Percentiles rank a stretch among this genome's conserved stretches.
Conservation (phyloP, 352 stramenopile species). For the Globisporangium abappressorium region DNA sequence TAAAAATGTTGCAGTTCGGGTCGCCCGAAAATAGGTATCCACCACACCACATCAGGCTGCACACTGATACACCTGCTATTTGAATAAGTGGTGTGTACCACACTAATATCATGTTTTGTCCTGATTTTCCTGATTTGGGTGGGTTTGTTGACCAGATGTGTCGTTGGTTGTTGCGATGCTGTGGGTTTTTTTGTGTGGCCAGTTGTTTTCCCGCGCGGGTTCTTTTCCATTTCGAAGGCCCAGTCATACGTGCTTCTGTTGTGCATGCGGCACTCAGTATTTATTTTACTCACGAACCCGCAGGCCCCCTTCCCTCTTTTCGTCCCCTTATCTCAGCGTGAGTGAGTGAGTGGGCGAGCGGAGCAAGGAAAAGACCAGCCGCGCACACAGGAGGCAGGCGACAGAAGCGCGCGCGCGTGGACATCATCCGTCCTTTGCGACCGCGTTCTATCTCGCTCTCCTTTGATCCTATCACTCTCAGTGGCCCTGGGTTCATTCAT, state of each 20-base stretch:
- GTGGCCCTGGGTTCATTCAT: neutral
- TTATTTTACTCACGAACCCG: slow-evolving; percentile 35
- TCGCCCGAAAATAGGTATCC: neutral
- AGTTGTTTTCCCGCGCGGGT: slow-evolving; percentile 14
- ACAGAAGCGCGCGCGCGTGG: neutral
- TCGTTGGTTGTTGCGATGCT: slow-evolving; percentile 11
- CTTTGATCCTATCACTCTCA: neutral
- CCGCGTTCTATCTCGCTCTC: neutral
- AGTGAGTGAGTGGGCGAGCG: neutral
- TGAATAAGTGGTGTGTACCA: neutral
- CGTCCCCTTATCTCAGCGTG: neutral
- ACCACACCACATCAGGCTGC: slow-evolving; percentile 1
- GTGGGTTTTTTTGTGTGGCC: slow-evolving; percentile 6
- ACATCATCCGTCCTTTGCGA: slow-evolving; percentile 6
- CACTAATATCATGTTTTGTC: neutral
- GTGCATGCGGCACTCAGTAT: slow-evolving; percentile 23
- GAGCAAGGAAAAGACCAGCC: slow-evolving; percentile 5
- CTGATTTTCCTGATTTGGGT: slow-evolving; percentile 7
- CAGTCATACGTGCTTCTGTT: neutral
- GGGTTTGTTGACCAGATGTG: neutral
- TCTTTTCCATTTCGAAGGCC: slow-evolving; percentile 14
- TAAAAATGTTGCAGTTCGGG: slow-evolving; percentile 15
- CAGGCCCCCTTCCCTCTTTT: slow-evolving; percentile 7
- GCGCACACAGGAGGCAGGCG: slow-evolving; percentile 5
- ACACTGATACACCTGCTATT: neutral